Evolutionary conservation across 179 eudicot genomes (phyloP), one percentile per base, ranked within the genome.

Genomic region (Gypsophila paniculata): DNA sequence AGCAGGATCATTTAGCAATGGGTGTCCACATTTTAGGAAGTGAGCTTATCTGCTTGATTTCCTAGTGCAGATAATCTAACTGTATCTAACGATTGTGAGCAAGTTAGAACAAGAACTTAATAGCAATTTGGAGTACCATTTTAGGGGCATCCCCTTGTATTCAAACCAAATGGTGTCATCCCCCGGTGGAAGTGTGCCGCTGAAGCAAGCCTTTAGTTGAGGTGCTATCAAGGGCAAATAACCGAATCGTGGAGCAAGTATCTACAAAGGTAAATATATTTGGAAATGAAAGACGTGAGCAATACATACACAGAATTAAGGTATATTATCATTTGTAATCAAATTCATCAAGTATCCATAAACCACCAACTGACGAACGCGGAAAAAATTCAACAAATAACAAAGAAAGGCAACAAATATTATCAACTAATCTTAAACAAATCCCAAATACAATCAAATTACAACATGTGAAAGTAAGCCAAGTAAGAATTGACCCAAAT

Each of bases 151-250:
- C 39, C 97, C 96, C 75, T 88, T 88, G 85, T 88, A 94, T 70
- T 94, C 99, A 73, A 94, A 94, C 97, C 99, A 94, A 54, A 91
- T 84, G 51, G 97, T 89, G 76, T 94, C 99, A 14, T 77, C 82
- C 60, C 99, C 99, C 18, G 99, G 99, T 76, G 99, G 97, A 83
- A 94, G 97, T 62, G 96, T 75, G 79, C 78, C 76, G 75, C 87
- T 88, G 84, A 94, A 91, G 74, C 80, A 84, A 75, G 97, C 92
- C 79, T 85, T 91, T 70, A 94, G 83, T 66, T 84, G 91, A 36
- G 91, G 78, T 26, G 78, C 89, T 73, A 94, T 79, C 76, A 94
- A 72, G 48, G 97, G 96, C 67, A 94, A 83, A 78, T 94, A 94
- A 34, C 99, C 97, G 18, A 90, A 77, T 61, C 97, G 94, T n/a